phyloP scores from a whole-genome alignment of 257 asterid genomes.

The Solanum pennellii region DNA sequence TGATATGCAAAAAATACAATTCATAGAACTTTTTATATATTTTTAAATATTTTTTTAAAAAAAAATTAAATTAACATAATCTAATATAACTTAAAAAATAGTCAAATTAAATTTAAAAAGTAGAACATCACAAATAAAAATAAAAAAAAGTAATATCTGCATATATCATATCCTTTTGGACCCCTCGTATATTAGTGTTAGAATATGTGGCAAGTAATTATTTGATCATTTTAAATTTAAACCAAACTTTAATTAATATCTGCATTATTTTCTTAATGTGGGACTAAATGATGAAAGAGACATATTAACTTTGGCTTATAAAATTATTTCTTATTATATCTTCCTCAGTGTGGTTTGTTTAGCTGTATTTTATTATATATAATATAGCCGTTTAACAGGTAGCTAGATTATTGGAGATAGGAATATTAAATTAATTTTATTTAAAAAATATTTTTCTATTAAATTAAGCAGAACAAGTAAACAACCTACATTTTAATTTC shows the following conservation, averaged over 20 bases:
- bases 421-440: background rate
- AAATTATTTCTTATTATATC: background rate
- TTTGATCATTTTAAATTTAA: background rate
- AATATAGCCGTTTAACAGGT: constrained; percentile 8
- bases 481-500: background rate
- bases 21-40: too few species aligned
- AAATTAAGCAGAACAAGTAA: background rate
- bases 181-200: background rate
- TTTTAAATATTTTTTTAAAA: too few species aligned
- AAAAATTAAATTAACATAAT: too few species aligned
- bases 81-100: too few species aligned
- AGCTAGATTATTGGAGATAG: background rate
- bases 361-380: constrained; percentile 8
- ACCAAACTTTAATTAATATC: background rate
- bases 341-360: background rate
- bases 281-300: constrained; percentile 3
- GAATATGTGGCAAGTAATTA: background rate
- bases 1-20: too few species aligned
- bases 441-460: background rate
- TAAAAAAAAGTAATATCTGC: too few species aligned
- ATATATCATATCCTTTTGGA: background rate
- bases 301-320: constrained; percentile 7
- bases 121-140: too few species aligned
- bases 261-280: background rate
- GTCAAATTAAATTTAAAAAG: too few species aligned